Conservation (phyloP, 768 basidiomycete genomes). For the Cyclocybe aegerita region DNA sequence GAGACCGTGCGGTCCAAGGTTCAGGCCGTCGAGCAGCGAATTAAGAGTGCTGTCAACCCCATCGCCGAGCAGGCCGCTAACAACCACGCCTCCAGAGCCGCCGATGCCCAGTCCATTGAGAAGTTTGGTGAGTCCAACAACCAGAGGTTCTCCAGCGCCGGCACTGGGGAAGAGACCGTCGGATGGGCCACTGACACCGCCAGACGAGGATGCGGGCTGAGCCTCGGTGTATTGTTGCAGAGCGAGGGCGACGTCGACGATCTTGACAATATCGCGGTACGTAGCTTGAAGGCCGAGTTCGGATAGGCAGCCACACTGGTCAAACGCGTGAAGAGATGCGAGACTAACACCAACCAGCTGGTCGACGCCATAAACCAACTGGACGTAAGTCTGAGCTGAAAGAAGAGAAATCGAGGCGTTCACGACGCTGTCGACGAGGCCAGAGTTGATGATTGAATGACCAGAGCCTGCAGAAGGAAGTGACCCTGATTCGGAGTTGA, state of each 20-base stretch:
- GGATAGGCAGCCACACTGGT: neutral
- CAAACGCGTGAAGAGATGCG: neutral
- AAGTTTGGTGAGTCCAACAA: neutral
- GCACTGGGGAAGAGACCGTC: no score
- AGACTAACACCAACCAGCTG: neutral
- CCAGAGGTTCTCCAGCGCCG: neutral
- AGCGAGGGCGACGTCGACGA: neutral
- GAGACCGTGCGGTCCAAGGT: neutral
- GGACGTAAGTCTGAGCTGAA: slow-evolving; percentile 3
- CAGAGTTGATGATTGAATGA: neutral
- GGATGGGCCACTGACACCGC: no score
- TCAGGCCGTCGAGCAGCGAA: neutral
- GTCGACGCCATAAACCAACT: slow-evolving; percentile 7
- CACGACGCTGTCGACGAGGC: slow-evolving; percentile 9
- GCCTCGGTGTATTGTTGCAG: no score
- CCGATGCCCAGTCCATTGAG: neutral
- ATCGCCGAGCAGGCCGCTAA: neutral
- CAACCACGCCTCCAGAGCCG: neutral
- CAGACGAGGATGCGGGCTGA: no score
- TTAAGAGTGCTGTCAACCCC: neutral
- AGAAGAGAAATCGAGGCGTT: slow-evolving; percentile 6
- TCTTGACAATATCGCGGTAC: neutral
- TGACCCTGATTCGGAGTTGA: slow-evolving; percentile 10
- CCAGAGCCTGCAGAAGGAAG: slow-evolving; percentile 1
- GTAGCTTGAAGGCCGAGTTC: neutral